Conservation (phyloP, 2,329 filamentous ascomycete species). For the Beauveria varroae region DNA sequence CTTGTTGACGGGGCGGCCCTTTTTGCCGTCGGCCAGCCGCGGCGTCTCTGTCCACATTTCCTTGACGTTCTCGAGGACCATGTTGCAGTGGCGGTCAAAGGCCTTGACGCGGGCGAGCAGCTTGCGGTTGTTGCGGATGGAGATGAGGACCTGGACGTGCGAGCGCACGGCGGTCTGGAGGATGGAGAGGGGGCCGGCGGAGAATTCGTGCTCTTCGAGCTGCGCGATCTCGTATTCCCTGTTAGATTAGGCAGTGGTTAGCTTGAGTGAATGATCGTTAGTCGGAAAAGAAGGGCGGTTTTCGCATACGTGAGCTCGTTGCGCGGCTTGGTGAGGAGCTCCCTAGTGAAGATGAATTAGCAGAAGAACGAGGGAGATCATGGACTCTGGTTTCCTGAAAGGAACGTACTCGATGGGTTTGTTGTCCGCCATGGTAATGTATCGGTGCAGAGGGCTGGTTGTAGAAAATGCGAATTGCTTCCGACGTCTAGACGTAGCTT, state of each 20-base stretch:
- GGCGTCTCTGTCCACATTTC: constrained; percentile 99
- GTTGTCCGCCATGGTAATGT: constrained; percentile 50
- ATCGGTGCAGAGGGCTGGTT: not conserved
- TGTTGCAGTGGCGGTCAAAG: constrained; percentile 98
- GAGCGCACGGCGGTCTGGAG: constrained; percentile 93
- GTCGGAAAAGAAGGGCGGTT: constrained; percentile 14
- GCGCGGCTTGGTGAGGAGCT: constrained; percentile 82
- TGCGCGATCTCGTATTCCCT: constrained; percentile 89
- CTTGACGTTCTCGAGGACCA: constrained; percentile 89
- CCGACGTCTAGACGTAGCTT: not conserved
- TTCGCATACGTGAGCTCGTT: constrained; percentile 77
- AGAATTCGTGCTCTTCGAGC: constrained; percentile 51
- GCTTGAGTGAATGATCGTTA: constrained; percentile 1
- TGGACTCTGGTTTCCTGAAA: not conserved
- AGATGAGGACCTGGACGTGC: constrained; percentile 94
- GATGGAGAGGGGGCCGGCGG: constrained; percentile 62
- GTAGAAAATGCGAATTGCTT: not conserved
- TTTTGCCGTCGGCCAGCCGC: constrained; percentile 72
- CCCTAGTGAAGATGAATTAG: constrained; percentile 45
- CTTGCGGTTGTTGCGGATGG: constrained; percentile 97
- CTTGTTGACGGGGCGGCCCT: constrained; percentile 89
- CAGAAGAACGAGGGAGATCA: not conserved
- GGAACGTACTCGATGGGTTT: constrained; percentile 59
- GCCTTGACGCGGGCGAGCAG: constrained; percentile 95
- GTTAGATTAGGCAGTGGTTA: constrained; percentile 11